Base-by-base conservation (phyloP, 495 filamentous ascomycete genomes). In the Talaromyces thailandensis region DNA sequence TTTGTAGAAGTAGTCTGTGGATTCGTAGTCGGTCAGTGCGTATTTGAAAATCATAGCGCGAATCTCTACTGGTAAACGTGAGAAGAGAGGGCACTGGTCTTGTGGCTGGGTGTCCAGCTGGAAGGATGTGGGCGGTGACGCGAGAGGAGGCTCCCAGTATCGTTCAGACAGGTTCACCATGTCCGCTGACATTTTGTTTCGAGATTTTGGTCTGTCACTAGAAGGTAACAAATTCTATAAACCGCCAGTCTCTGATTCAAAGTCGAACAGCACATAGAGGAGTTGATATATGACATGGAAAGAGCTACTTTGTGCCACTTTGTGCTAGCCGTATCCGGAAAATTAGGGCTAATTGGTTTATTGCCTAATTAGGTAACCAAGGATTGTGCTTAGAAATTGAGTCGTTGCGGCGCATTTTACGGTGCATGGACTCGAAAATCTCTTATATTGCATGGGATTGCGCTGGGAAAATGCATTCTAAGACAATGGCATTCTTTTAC, bases 1-100 rank as follows among this genome's bases (percentile, higher is more conserved):
- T 14, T 14, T 9, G 6, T 28, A 25, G 6, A 55, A 26, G 11
- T 55, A 55, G 16, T 66, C 62, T 9, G 69, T 29, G 21, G 63
- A 64, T 24, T 66, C 66, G 31, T 63, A 66, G 37, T 61, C 63
- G 14, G 65, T 24, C 56, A 74, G 60, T 9, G 65, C 63, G 29
- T 64, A 68, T 6, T 61, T 37, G 56, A 69, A 74, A 14, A 74
- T 73, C 12, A 66, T 63, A 29, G 50, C 31, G 61, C 70, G 71
- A 9, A 72, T 57, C 58, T 74, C 71, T 1, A 68, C 43, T 1
- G 71, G 70, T 8, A 72, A 40, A 1, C 4, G 4, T 55, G 51
- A 55, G 5, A 26, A 55, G 1, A 55, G 51, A 14, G 11, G 7
- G 12, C 5, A 55, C 6, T 55, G 51, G 12, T 16, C n/a, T 28